These are phyloP conservation scores for Cucumis sativus DNA, from an alignment of 306 rosid genomes.

Conservation along the genomic window Cucumber_9930_V3 NC_026655.2:26436501-26437000, in stretches of 20 bases:
- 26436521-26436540: constrained; percentile 5
- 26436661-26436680: constrained; percentile 89
- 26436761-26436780: background rate
- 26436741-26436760: background rate
- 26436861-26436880: background rate
- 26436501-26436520: background rate
- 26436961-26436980: background rate
- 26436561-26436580: constrained; percentile 13
- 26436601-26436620: constrained; percentile 89
- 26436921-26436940: background rate
- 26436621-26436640: constrained; percentile 93
- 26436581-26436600: constrained; percentile 77
- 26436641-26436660: constrained; percentile 98
- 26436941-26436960: background rate
- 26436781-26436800: too few relatives aligned
- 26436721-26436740: constrained; percentile 66
- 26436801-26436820: too few relatives aligned
- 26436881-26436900: background rate
- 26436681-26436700: constrained; percentile 97
- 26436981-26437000: background rate
- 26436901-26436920: background rate
- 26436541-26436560: background rate
- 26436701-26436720: constrained; percentile 98
- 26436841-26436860: background rate
- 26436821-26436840: background rate